phyloP scores from a whole-genome alignment of 108 stramenopile species.

The Schizochytrium sp. region DNA sequence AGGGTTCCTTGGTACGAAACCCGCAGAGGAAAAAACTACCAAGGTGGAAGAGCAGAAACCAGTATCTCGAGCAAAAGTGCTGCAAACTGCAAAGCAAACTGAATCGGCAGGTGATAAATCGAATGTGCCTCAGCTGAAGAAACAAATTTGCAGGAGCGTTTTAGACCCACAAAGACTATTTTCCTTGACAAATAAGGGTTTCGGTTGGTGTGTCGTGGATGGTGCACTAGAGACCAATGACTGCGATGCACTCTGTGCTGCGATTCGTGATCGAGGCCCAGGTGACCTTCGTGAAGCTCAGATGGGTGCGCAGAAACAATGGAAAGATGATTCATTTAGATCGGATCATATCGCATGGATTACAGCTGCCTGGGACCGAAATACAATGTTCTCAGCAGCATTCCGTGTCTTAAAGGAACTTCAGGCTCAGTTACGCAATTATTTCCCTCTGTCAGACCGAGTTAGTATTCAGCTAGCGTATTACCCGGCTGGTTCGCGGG shows the following conservation, averaged over 20 bases:
- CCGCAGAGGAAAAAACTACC: too few relatives aligned
- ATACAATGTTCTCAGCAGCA: slow-evolving; percentile 6
- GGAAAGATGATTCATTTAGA: neutral
- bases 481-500: neutral
- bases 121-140: neutral
- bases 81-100: too few relatives aligned
- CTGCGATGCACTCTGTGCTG: neutral
- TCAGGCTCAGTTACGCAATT: neutral
- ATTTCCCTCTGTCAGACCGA: neutral
- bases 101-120: neutral
- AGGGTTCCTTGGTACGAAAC: too few relatives aligned
- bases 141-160: neutral
- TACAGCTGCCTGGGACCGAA: slow-evolving; percentile 54
- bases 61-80: too few relatives aligned
- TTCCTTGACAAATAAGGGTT: neutral
- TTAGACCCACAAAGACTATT: neutral
- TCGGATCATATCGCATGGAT: slow-evolving; percentile 28
- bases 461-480: slow-evolving; percentile 56
- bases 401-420: neutral
- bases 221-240: neutral
- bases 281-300: neutral
- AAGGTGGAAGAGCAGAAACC: too few relatives aligned
- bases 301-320: neutral
- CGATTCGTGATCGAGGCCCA: neutral
- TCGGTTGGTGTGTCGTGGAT: neutral